Evolutionary conservation across 139 green algal species (phyloP).

Genomic region (Chlamydomonas asymmetrica): DNA sequence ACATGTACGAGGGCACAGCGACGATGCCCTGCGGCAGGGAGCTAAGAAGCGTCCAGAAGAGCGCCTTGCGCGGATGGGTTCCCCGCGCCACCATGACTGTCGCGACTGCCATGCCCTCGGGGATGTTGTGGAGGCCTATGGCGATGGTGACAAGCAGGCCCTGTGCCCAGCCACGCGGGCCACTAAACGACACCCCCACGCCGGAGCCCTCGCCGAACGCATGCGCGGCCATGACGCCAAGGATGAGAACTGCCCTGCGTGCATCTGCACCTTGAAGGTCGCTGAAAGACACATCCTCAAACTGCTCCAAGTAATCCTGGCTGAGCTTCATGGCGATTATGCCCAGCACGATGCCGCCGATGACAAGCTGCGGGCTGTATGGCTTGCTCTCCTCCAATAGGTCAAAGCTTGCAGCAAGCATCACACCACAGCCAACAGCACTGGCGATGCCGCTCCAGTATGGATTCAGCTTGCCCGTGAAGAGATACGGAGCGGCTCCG

Average conservation of each 20-base stretch:
- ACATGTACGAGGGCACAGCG: conserved; percentile 91
- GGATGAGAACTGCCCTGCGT: conserved; percentile 85
- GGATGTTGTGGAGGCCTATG: conserved; percentile 97
- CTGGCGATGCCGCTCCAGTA: conserved; percentile 79
- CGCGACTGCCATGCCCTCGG: conserved; percentile 92
- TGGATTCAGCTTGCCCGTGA: conserved; percentile 49
- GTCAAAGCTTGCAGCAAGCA: conserved; percentile 95
- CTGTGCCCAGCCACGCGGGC: conserved; percentile 79
- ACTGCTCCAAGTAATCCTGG: conserved; percentile 31
- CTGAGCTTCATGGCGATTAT: conserved; percentile 72
- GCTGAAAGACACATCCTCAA: conserved; percentile 73
- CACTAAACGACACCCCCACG: conserved; percentile 87
- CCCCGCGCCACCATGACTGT: conserved; percentile 90
- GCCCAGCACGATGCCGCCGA: conserved; percentile 75
- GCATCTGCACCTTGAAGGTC: conserved; percentile 78
- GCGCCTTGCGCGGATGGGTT: conserved; percentile 58
- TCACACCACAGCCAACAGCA: conserved; percentile 93
- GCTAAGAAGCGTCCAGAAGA: conserved; percentile 84
- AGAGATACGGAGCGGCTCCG: conserved; percentile 81
- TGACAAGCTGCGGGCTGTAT: conserved; percentile 64
- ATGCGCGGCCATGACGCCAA: conserved; percentile 97
- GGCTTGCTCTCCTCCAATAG: conserved; percentile 87
- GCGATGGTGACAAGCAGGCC: conserved; percentile 92
- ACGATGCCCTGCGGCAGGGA: conserved; percentile 84
- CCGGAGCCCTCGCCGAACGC: conserved; percentile 93